Evolutionary conservation across 345 rosid genomes (phyloP).

Genomic region (Citrus glauca): DNA sequence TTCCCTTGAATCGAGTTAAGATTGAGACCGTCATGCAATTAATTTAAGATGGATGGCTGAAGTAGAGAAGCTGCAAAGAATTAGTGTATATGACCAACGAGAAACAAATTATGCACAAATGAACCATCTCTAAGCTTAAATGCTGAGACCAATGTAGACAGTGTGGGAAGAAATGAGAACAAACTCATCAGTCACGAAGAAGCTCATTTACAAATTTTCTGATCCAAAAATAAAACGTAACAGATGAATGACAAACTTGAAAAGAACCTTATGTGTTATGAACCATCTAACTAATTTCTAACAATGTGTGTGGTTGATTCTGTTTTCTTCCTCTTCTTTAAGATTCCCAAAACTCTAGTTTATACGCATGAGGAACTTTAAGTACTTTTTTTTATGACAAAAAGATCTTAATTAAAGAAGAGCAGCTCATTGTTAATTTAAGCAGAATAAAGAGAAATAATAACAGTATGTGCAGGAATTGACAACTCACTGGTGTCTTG

Average conservation of each 20-base stretch:
- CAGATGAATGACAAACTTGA: background rate
- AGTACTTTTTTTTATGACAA: background rate
- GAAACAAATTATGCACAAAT: background rate
- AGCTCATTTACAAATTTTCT: background rate
- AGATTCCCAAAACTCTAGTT: background rate
- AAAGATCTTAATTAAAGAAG: background rate
- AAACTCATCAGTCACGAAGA: background rate
- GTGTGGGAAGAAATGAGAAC: background rate
- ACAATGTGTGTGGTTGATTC: background rate
- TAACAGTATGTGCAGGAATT: background rate
- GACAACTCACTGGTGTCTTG: constrained; percentile 34
- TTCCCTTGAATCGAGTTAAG: background rate
- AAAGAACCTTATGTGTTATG: background rate
- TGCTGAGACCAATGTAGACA: background rate
- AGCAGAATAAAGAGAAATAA: background rate
- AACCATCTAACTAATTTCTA: background rate
- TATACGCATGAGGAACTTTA: background rate
- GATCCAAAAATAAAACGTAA: background rate
- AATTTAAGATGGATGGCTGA: background rate
- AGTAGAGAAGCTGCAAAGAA: background rate
- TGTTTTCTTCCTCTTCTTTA: background rate
- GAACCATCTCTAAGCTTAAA: background rate
- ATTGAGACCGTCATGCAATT: background rate
- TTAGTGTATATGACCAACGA: background rate
- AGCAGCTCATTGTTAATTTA: background rate